Evolutionary conservation across 192 early-diverging fungal genomes (phyloP), one percentile per base, ranked within the genome.

Genomic region (Coemansia reversa): DNA sequence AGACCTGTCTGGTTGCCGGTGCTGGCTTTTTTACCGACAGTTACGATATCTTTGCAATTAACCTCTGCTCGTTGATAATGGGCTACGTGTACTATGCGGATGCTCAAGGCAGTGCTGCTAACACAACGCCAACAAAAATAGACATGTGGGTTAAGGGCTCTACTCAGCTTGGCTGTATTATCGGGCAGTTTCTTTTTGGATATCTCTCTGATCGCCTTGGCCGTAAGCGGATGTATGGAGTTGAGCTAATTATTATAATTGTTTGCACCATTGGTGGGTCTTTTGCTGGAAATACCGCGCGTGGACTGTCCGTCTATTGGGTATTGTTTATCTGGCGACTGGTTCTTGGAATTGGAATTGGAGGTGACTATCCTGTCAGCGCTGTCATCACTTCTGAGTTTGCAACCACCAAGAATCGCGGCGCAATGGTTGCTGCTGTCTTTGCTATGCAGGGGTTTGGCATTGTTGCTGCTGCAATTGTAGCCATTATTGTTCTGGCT

Each of bases 401-500:
- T 69, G 87, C 94, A 51, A 83, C 89, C 51, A 83, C 88, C 57
- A 77, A 86, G 39, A 86, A 88, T 75, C 88, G 95, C 54, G 95
- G 95, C 60, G 89, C 87, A 66, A 89, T 98, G 88, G 91, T 96
- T 63, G 84, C 90, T 5, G 87, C 87, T 28, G 95, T 95, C 35
- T 98, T 96, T 81, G 89, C 93, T 52, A 93, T 92, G 90, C 94
- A 96, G 70, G 94, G 94, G 23, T 86, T 98, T 60, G 95, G 95
- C 65, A 92, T 91, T 63, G 74, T 98, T 2, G 53, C 89, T 24
- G 93, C 92, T 29, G 84, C 90, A 32, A 69, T 95, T 35, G 89
- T 95, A 54, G 85, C 87, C 32, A 66, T 93, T 19, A 75, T 89
- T 52, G 79, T 86, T 53, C 82, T 92, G 12, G 84, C 88, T 23